phyloP scores from a whole-genome alignment of 306 rosid genomes.

The Sechiopsis laciniata region DNA sequence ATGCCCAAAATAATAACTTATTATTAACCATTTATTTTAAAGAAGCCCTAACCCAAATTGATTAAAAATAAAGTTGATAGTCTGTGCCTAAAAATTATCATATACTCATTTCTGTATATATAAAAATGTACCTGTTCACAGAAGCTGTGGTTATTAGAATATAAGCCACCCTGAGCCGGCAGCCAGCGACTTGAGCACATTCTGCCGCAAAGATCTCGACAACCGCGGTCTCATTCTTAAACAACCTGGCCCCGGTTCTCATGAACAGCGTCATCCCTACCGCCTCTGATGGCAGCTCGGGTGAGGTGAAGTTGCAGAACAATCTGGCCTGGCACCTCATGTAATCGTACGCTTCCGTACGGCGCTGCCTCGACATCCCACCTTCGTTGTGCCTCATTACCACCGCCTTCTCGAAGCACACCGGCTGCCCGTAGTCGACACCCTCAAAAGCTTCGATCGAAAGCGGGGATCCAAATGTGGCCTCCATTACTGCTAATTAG shows the following conservation, averaged over 20 bases:
- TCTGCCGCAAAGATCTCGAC: slow-evolving; percentile 35
- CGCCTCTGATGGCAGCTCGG: not conserved
- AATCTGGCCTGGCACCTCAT: slow-evolving; percentile 61
- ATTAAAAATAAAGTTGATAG: too few species aligned
- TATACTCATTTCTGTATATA: too few species aligned
- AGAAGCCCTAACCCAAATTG: too few species aligned
- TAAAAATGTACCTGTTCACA: slow-evolving; percentile 46
- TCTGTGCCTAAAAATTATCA: not conserved
- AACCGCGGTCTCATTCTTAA: slow-evolving; percentile 41
- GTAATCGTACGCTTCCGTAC: slow-evolving; percentile 52
- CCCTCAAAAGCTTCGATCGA: slow-evolving; percentile 36
- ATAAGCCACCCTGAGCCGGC: slow-evolving; percentile 43
- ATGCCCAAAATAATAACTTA: too few species aligned
- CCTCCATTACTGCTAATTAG: slow-evolving; percentile 54
- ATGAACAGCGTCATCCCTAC: slow-evolving; percentile 49
- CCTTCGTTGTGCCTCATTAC: slow-evolving; percentile 74
- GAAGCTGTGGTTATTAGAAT: slow-evolving; percentile 49
- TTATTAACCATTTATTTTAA: too few species aligned
- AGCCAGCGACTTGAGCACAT: slow-evolving; percentile 45
- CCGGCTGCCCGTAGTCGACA: slow-evolving; percentile 31
- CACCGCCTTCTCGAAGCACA: slow-evolving; percentile 57
- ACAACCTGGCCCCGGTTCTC: slow-evolving; percentile 53
- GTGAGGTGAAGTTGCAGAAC: slow-evolving; percentile 38
- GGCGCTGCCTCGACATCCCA: slow-evolving; percentile 53
- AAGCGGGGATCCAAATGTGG: slow-evolving; percentile 38